These are phyloP conservation scores for Candida parachauliodes DNA, from an alignment of 805 yeast genomes.

Conservation along the genomic window DNA sequence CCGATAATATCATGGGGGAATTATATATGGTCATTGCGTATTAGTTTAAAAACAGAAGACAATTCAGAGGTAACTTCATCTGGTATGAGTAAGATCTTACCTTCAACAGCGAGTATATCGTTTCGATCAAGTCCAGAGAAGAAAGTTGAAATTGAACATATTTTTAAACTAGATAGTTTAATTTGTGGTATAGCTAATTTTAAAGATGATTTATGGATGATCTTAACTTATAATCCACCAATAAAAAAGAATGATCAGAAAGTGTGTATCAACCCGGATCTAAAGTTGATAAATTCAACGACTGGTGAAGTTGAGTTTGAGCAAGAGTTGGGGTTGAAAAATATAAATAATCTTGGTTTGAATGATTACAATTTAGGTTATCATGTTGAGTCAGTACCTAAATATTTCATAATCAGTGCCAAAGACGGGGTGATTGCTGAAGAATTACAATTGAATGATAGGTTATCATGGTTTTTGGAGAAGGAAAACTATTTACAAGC, in stretches of 20 bases:
- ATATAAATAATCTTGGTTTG: conserved; percentile 56
- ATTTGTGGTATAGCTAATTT: conserved; percentile 79
- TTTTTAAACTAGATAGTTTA: conserved; percentile 45
- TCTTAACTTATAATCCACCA: conserved; percentile 51
- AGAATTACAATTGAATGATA: conserved; percentile 66
- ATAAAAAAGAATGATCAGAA: conserved; percentile 16
- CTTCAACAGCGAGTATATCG: conserved; percentile 53
- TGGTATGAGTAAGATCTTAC: conserved; percentile 35
- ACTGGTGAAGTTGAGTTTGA: conserved; percentile 73
- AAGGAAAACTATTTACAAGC: conserved; percentile 59
- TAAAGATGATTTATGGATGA: conserved; percentile 64
- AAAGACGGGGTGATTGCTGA: conserved; percentile 76
- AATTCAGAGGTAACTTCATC: conserved; percentile 16
- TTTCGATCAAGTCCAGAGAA: conserved; percentile 45
- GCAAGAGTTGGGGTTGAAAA: conserved; percentile 70
- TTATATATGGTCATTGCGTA: conserved; percentile 66
- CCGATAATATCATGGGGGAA: conserved; percentile 81
- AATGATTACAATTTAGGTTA: conserved; percentile 77
- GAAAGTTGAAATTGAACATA: conserved; percentile 45
- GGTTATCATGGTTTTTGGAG: conserved; percentile 67
- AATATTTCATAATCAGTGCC: conserved; percentile 72
- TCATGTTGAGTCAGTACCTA: conserved; percentile 38
- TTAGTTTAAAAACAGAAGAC: conserved; percentile 25
- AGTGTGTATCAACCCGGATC: conserved; percentile 59
- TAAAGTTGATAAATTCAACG: conserved; percentile 60